These are phyloP conservation scores for Macrophomina phaseolina DNA, from an alignment of 2,329 filamentous ascomycete species.

Conservation along the genomic window DNA sequence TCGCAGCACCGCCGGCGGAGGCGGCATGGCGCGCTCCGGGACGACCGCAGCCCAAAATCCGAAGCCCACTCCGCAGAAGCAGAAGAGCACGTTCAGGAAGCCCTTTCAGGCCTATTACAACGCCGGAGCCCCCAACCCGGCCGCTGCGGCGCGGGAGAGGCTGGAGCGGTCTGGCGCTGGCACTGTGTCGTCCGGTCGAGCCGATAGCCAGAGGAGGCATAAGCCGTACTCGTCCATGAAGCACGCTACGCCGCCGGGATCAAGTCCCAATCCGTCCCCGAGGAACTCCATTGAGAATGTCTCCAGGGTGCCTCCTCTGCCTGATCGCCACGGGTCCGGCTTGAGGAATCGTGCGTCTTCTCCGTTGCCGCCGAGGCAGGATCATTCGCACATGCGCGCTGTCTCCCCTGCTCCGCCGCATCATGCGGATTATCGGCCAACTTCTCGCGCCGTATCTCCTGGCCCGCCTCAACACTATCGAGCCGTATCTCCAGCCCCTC, in stretches of 20 bases:
- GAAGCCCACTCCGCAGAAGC: conserved; percentile 56
- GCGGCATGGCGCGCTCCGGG: conserved; percentile 37
- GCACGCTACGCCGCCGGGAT: conserved; percentile 41
- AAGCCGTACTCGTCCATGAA: conserved; percentile 59
- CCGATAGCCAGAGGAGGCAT: conserved; percentile 44
- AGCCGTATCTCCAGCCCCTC: conserved; percentile 32
- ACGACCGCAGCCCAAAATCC: conserved; percentile 49
- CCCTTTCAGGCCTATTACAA: conserved; percentile 68
- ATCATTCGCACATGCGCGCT: conserved; percentile 36
- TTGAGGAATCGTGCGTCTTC: conserved; percentile 25
- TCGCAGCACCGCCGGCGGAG: conserved; percentile 52
- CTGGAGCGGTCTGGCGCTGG: conserved; percentile 35
- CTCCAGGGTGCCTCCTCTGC: conserved; percentile 12
- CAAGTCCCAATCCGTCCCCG: conserved; percentile 38
- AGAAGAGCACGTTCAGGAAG: conserved; percentile 65
- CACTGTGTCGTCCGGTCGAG: conserved; percentile 34
- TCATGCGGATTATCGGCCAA: conserved; percentile 10
- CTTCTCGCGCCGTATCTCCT: conserved; percentile 32
- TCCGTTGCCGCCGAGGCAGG: conserved; percentile 31
- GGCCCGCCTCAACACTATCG: conserved; percentile 32
- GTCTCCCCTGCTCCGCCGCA: conserved; percentile 34
- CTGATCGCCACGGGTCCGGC: conserved; percentile 13
- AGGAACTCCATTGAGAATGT: conserved; percentile 20
- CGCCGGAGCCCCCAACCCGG: conserved; percentile 49
- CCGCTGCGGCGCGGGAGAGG: conserved; percentile 44